Evolutionary conservation across 75 land plant genomes (phyloP).

Genomic region (Picea glauca): DNA sequence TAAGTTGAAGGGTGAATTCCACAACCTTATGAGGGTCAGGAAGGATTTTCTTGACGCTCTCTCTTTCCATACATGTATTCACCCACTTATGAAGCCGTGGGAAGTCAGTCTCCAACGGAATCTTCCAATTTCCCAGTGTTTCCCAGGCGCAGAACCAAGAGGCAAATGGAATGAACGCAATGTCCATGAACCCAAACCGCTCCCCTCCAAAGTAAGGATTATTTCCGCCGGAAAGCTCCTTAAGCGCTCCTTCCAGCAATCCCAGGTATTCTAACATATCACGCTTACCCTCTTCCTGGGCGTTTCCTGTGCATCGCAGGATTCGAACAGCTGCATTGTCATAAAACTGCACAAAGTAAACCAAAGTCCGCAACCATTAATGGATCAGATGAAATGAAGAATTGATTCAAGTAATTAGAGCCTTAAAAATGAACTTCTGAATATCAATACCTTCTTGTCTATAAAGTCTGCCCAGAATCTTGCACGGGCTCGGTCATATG

Average conservation of each 20-base stretch:
- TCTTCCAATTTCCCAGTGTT: neutral
- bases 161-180: too few relatives aligned
- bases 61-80: neutral
- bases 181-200: neutral
- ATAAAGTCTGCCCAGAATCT: constrained; percentile 57
- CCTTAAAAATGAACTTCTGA: too few relatives aligned
- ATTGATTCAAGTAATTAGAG: neutral
- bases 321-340: neutral
- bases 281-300: neutral
- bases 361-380: neutral
- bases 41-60: neutral
- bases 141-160: neutral
- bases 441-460: constrained; percentile 27
- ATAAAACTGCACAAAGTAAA: neutral
- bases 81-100: neutral
- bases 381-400: neutral
- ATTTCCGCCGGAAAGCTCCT: neutral
- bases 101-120: neutral
- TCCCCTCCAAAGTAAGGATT: neutral
- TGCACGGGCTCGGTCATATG: constrained; percentile 29
- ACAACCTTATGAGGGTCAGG: neutral
- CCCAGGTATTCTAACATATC: neutral
- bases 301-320: neutral
- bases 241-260: neutral
- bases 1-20: too few relatives aligned